Conservation (phyloP, 1,284 basidiomycete species). For the Coniferiporia weirii region DNA sequence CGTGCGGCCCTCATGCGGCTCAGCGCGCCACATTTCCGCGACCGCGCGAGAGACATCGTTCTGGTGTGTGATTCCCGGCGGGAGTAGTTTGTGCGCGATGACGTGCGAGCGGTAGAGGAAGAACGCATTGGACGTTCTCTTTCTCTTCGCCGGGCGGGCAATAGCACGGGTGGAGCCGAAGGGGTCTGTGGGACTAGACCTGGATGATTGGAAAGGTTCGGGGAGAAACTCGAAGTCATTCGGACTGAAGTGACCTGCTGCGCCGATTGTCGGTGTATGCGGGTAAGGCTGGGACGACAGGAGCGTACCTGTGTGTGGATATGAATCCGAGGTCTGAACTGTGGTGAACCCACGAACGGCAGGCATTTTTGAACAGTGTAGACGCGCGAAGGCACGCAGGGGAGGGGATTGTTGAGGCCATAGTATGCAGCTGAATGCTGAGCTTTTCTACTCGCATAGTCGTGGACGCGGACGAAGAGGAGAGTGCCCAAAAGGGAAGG, state of each 20-base stretch:
- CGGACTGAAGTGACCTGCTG: neutral
- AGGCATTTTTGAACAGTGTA: neutral
- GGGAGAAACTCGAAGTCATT: neutral
- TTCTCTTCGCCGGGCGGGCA: neutral
- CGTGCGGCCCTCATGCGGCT: neutral
- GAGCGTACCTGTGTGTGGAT: neutral
- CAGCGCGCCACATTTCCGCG: slow-evolving; percentile 3
- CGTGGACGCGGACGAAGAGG: neutral
- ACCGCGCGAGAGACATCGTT: slow-evolving; percentile 8
- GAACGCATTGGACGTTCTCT: slow-evolving; percentile 11
- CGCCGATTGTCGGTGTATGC: neutral
- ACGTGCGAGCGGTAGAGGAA: slow-evolving; percentile 11
- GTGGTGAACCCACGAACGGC: neutral
- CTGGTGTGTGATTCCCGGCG: slow-evolving; percentile 6
- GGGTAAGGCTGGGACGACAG: neutral
- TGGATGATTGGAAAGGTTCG: neutral
- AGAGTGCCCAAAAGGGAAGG: neutral
- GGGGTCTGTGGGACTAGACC: neutral
- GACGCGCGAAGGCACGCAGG: neutral
- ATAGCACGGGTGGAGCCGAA: no score
- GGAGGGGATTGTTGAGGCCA: neutral
- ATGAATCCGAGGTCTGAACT: no score
- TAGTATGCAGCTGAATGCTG: neutral
- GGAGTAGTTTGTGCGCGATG: slow-evolving; percentile 7
- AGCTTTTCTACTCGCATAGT: neutral